These are phyloP conservation scores for Warburgia ugandensis DNA, from an alignment of 164 flowering plant species.

Conservation along the genomic window DNA sequence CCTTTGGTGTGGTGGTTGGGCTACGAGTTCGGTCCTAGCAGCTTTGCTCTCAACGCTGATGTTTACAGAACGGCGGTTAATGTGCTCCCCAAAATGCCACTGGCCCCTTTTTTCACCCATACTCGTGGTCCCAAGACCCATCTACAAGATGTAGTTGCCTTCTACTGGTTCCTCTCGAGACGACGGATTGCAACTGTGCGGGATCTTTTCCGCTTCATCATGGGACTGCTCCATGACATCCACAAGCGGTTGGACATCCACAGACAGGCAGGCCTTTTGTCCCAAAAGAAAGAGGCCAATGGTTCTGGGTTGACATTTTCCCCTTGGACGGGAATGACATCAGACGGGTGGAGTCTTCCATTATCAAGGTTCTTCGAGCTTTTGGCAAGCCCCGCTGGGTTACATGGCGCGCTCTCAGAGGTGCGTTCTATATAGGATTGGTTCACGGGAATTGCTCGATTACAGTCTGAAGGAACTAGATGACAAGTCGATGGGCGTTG, in stretches of 20 bases:
- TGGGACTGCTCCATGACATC: constrained; percentile 33
- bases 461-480: constrained; percentile 56
- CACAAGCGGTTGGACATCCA: constrained; percentile 16
- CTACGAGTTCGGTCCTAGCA: constrained; percentile 72
- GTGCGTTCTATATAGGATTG: constrained; percentile 52
- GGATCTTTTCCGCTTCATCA: constrained; percentile 51
- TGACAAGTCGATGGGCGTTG: constrained; percentile 43
- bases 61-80: constrained; percentile 49
- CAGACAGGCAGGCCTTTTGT: constrained; percentile 23
- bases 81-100: constrained; percentile 38
- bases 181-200: constrained; percentile 32
- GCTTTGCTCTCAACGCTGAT: constrained; percentile 53
- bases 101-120: constrained; percentile 33
- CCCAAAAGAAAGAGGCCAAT: no score
- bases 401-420: constrained; percentile 53
- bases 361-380: constrained; percentile 60
- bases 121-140: constrained; percentile 29
- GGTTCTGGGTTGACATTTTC: constrained; percentile 15
- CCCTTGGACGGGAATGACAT: constrained; percentile 51
- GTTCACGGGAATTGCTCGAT: constrained; percentile 58
- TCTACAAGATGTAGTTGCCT: constrained; percentile 41
- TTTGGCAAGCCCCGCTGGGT: constrained; percentile 61
- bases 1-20: constrained; percentile 90
- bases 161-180: constrained; percentile 56
- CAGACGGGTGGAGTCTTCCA: constrained; percentile 47